A percentile compares a stretch with the other conserved stretches of the same genome.
Evolutionary conservation across 495 filamentous ascomycete genomes (phyloP).

Genomic region (Geoglossum glabrum): DNA sequence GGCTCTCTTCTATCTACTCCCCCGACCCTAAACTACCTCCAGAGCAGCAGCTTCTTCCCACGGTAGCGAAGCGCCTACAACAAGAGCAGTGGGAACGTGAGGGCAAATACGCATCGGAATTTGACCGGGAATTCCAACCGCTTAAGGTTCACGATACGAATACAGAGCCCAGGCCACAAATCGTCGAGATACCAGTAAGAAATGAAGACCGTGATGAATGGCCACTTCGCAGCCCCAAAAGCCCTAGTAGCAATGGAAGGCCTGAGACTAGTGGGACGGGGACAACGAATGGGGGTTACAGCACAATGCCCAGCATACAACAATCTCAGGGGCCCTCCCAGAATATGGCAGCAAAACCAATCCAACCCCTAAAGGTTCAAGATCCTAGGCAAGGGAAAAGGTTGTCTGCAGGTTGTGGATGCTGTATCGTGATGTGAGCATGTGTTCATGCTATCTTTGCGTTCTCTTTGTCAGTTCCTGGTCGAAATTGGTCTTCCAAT

Average conservation of each 20-base stretch:
- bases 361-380: not conserved
- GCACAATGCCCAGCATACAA: not conserved
- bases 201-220: not conserved
- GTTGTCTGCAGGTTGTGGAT: conserved; percentile 6
- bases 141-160: conserved; percentile 30
- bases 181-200: not conserved
- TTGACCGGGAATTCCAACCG: conserved; percentile 66
- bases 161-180: not conserved
- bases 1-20: conserved; percentile 87
- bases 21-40: conserved; percentile 87
- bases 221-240: conserved; percentile 5
- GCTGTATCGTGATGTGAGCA: conserved; percentile 10
- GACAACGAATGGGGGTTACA: not conserved
- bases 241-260: not conserved
- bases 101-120: conserved; percentile 59
- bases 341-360: not conserved
- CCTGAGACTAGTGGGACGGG: conserved; percentile 1
- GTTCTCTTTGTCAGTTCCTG: not conserved
- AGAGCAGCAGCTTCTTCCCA: conserved; percentile 88
- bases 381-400: not conserved
- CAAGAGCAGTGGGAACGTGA: conserved; percentile 92
- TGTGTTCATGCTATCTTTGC: not conserved
- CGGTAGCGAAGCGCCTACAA: conserved; percentile 73
- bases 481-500: not conserved
- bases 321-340: not conserved